phyloP scores from a whole-genome alignment of 257 asterid genomes.

The Knoxia roxburghii region DNA sequence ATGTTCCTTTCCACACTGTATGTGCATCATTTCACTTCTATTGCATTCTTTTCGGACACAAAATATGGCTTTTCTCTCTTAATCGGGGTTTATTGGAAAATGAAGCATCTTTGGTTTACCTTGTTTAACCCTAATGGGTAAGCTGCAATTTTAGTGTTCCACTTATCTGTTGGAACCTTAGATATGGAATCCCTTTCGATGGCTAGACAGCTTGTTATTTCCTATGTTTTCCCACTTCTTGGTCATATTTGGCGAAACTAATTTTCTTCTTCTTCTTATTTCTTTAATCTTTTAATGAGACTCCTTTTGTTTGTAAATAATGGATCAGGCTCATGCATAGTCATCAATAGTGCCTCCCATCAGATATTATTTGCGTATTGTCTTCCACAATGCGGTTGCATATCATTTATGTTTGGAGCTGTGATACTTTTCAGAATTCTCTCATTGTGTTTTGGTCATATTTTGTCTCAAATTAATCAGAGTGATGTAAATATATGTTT shows the following conservation, averaged over 20 bases:
- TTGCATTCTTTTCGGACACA: neutral
- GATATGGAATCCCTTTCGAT: neutral
- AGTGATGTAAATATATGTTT: conserved; percentile 14
- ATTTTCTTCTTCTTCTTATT: neutral
- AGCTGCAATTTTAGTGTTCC: neutral
- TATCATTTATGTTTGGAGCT: neutral
- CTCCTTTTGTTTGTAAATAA: neutral
- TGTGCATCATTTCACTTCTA: conserved; percentile 18
- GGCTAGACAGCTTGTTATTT: neutral
- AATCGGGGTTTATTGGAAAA: neutral
- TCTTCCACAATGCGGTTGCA: neutral
- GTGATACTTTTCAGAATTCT: neutral
- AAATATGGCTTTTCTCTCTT: neutral
- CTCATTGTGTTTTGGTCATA: neutral
- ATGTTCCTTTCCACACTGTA: conserved; percentile 96
- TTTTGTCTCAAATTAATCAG: neutral
- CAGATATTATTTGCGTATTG: neutral
- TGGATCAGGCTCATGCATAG: neutral
- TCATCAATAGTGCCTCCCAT: neutral
- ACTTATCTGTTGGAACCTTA: neutral
- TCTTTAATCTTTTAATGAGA: neutral
- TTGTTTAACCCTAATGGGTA: neutral
- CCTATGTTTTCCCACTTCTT: neutral
- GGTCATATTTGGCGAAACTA: neutral
- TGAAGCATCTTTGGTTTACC: neutral